Base-by-base conservation (phyloP, 352 stramenopile genomes). In the Pythium utonaiense region DNA sequence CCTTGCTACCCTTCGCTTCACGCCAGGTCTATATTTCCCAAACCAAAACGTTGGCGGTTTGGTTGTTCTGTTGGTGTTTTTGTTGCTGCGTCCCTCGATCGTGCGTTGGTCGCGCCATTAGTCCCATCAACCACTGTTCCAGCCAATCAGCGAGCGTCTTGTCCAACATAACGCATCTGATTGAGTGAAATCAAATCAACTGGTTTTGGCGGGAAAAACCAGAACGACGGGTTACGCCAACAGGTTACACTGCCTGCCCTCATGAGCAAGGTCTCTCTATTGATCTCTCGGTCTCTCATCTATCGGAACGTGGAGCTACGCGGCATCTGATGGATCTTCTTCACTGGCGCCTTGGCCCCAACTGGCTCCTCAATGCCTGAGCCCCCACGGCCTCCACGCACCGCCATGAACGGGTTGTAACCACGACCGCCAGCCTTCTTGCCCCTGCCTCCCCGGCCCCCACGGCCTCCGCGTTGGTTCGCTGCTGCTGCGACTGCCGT, bases 231-330 rank as follows among this genome's bases (percentile, higher is more conserved):
- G 40, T 25, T 47, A 47, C n/a, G 14, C 17, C 10, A 40, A 3
- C 14, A n/a, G 33, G 33, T 40, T 40, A 40, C 33, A 40, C 14
- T 40, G 21, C 22, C 17, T n/a, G n/a, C n/a, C n/a, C n/a, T n/a
- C n/a, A n/a, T n/a, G n/a, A 22, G 6, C 6, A 34, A 52, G 22
- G 19, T 53, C 13, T 47, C n/a, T 45, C 31, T 45, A 47, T 47
- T 47, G 1, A 47, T 47, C 28, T 17, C 16, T 14, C 38, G 24
- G 16, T 54, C 19, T 54, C 19, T 16, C 64, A 51, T 69, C 62
- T 92, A 95, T 77, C 78, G 75, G 67, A 91, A 93, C 27, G 83
- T 95, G 59, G 86, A 81, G 60, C 83, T 95, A 64, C 83, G 78
- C 14, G 86, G 82, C 74, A 90, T 89, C 70, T 93, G 83, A 61